Evolutionary conservation across 257 asterid species (phyloP).

Genomic region (Forsythia viridissima): DNA sequence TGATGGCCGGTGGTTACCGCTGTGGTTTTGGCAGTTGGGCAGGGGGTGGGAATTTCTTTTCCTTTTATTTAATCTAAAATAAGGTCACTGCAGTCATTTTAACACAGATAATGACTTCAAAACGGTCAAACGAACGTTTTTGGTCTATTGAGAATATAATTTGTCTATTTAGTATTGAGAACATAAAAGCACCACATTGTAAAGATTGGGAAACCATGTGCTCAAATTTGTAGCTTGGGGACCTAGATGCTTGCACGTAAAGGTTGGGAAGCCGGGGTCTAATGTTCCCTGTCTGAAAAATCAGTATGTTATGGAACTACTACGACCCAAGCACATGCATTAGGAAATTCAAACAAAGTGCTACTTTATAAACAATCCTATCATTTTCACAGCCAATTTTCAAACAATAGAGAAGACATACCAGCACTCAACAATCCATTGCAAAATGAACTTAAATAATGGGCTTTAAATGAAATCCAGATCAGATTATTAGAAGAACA

Average conservation of each 20-base stretch:
- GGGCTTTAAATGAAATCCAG: background rate
- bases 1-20: background rate
- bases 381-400: background rate
- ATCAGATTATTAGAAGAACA: background rate
- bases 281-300: background rate
- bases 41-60: background rate
- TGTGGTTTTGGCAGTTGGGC: background rate
- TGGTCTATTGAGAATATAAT: background rate
- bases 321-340: background rate
- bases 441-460: background rate
- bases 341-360: background rate
- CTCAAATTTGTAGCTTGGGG: background rate
- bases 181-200: background rate
- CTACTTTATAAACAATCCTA: background rate
- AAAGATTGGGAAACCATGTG: background rate
- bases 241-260: background rate
- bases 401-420: background rate
- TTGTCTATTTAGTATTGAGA: background rate
- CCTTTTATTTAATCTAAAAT: no score
- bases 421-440: background rate
- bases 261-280: background rate
- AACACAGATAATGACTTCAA: background rate
- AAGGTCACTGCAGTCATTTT: background rate
- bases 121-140: background rate
- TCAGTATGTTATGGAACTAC: background rate